Evolutionary conservation across 2,329 filamentous ascomycete species (phyloP), one percentile per base, ranked within the genome.

Genomic region (Samsoniella hepiali): DNA sequence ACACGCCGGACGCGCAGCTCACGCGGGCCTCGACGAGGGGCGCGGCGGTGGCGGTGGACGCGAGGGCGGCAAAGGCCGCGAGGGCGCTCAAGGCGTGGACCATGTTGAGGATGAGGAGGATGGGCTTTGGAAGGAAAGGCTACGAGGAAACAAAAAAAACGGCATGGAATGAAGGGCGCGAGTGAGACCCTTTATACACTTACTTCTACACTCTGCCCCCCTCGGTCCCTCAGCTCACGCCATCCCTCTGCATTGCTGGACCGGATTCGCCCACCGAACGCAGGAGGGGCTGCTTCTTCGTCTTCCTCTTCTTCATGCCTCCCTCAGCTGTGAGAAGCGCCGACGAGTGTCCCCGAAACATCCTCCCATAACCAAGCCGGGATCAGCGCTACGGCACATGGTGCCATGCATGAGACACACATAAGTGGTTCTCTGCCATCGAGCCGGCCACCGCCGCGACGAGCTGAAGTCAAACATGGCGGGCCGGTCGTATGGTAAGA

Each of bases 1-100:
- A 65, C 27, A 65, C 50, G 11, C 64, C 64, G 15, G 64, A 58
- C 22, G 53, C 62, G 51, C 64, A 65, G 31, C 40, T 53, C 15
- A 45, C 34, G 36, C 55, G 59, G 27, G 53, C 40, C 51, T 57
- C 49, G 27, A 61, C 42, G 54, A 63, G n/a, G 36, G 54, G 51
- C 4, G 53, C 60, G 45, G 34, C 60, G 45, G 34, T 34, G 38
- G 58, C 47, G 29, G 32, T 13, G 34, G 34, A 22, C 54, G 55
- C 64, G 32, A 62, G 31, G 45, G 36, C 60, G 15, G 58, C 32
- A 36, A 47, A 29, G 44, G 61, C 38, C 56, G 34, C 45, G 42
- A 58, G 54, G 54, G 49, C 22, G 54, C 31, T 51, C 32, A 58
- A 13, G 34, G 36, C 51, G n/a, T 54, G 34, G 51, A 54, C 51